Evolutionary conservation across 768 basidiomycete species (phyloP), one percentile per base, ranked within the genome.

Genomic region (Tubosaeta brunneosetosa): DNA sequence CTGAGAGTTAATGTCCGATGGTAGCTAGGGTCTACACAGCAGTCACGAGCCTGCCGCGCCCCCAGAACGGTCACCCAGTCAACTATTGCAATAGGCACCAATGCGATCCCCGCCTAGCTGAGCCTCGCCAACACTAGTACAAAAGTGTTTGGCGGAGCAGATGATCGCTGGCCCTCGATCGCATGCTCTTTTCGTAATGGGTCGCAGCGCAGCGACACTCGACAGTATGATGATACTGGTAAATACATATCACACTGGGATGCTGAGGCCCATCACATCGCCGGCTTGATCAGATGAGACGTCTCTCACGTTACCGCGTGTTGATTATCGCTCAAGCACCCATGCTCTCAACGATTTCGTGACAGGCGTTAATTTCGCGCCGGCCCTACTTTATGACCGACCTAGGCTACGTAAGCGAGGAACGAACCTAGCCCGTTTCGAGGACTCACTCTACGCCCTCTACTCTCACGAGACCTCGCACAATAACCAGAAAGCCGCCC

Each of bases 401-500:
- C 40, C 27, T 33, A 13, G 17, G n/a, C 17, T 45, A n/a, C 29
- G 45, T 32, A 47, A 51, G 37, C 37, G 45, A 57, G 41, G 49
- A 29, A 25, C 29, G 36, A 49, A 41, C 29, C n/a, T 17, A 61
- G 17, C 32, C 31, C 38, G 49, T 34, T 26, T 43, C 13, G 12
- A 27, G 25, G 16, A 44, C 34, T 33, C 40, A 10, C 16, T 26
- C 42, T 34, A 6, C 32, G 33, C 44, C 44, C 19, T 13, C 43
- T 49, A 14, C 34, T 45, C 50, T 55, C 60, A 52, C 56, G 61
- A 52, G 27, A 34, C 29, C 49, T 29, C 34, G 33, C 38, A 31
- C 45, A 11, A 42, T 50, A 10, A 34, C 45, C 33, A 29, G 26
- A 55, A 52, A 43, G 52, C 44, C 38, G 12, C 34, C 26, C 38